These are phyloP conservation scores for Penicillium concentricum DNA, from an alignment of 2,329 filamentous ascomycete species.

Conservation along the genomic window DNA sequence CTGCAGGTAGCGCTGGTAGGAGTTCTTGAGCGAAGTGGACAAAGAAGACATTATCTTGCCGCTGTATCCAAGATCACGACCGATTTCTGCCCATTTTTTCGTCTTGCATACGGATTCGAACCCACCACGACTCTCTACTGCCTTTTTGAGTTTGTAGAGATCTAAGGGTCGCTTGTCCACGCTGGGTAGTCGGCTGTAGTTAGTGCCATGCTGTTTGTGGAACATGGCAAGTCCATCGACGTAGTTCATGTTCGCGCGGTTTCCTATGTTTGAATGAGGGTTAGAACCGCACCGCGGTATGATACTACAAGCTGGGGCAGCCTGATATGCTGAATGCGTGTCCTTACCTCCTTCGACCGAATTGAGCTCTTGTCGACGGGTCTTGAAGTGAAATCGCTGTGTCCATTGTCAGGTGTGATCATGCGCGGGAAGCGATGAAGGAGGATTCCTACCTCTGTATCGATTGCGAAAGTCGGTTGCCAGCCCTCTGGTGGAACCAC, in stretches of 20 bases:
- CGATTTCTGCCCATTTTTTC: conserved; percentile 99
- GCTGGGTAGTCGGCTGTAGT: conserved; percentile 88
- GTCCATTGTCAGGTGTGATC: conserved; percentile 27
- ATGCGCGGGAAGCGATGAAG: not conserved
- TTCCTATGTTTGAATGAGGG: conserved; percentile 59
- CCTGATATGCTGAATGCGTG: conserved; percentile 29
- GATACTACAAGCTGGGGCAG: conserved; percentile 24
- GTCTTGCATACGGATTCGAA: conserved; percentile 96
- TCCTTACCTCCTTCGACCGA: conserved; percentile 90
- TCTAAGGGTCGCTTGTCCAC: conserved; percentile 97
- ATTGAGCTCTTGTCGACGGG: conserved; percentile 93
- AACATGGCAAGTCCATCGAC: conserved; percentile 93
- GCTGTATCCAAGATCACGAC: conserved; percentile 92
- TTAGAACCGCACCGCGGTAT: conserved; percentile 40
- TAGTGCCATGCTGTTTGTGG: conserved; percentile 94
- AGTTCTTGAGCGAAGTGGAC: conserved; percentile 97
- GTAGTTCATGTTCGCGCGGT: conserved; percentile 92
- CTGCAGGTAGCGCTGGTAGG: conserved; percentile 93
- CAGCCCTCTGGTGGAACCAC: conserved; percentile 90
- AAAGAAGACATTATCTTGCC: conserved; percentile 99
- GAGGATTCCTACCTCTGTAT: conserved; percentile 74
- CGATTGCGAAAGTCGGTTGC: conserved; percentile 94
- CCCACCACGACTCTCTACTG: conserved; percentile 88
- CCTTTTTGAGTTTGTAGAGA: conserved; percentile 93
- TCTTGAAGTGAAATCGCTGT: conserved; percentile 94